Evolutionary conservation across 2,329 filamentous ascomycete genomes (phyloP), one percentile per base, ranked within the genome.

Genomic region (Clonostachys rosea): DNA sequence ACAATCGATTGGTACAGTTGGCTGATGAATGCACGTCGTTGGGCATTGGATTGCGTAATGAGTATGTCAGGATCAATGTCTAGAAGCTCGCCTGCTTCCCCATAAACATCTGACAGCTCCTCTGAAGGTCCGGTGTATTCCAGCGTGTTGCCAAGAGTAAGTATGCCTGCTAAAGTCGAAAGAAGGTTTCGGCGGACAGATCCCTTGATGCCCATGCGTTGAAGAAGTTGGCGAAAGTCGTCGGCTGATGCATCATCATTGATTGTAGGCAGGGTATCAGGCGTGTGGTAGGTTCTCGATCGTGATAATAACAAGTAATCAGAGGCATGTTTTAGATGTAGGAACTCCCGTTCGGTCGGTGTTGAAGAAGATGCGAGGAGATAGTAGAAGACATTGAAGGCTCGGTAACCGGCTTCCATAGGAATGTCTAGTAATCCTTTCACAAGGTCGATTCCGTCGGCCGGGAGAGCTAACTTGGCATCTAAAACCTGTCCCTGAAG

Each of bases 351-450:
- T 69, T 99, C 94, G 3, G 90, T 86, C 5, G 87, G 83, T 2
- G 89, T 94, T 0, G 94, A 95, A 1, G 89, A 87, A 16, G 88
- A 91, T 1, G 91, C 95, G 40, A 97, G 77, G 1, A 99, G 81
- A 59, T 96, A 97, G 70, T 99, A 97, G 62, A 99, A 97, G 44
- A 95, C 94, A 61, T 99, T 92, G 57, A 99, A 99, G 5, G 92
- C 94, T 52, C 94, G 85, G 66, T 90, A 90, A 12, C 94, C 94
- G 7, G 82, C 61, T 60, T 96, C 84, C 0, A 83, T 67, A 0
- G 94, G 89, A 14, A 99, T 82, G 48, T 87, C 83, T 14, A 96
- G 73, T 11, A 99, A 74, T 40, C 92, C 94, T 51, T 83, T 83
- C 17, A 76, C 70, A 0, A 91, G 92, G 62, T 99, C 89, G 50